Conservation (phyloP, 176 grass and related monocot genomes). For the Stipa capillata region DNA sequence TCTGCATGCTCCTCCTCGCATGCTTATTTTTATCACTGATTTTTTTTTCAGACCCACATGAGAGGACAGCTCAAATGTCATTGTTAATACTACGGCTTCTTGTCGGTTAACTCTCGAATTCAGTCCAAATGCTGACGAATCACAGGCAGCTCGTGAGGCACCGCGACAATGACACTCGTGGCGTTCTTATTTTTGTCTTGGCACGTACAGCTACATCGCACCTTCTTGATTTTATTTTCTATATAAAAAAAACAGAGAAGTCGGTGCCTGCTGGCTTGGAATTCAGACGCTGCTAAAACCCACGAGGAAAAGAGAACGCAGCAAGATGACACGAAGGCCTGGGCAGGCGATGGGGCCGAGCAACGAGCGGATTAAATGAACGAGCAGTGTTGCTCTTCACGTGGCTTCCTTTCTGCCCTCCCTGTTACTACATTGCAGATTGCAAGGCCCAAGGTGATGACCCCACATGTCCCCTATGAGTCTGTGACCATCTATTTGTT, state of each 20-base stretch:
- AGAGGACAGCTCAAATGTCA: conserved; percentile 25
- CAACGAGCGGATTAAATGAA: conserved; percentile 4
- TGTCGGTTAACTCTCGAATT: conserved; percentile 25
- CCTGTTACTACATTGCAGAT: not conserved
- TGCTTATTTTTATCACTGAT: not conserved
- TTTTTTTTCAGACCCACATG: not conserved
- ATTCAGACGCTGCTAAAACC: conserved; percentile 2
- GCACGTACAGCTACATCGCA: no score
- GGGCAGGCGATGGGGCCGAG: not conserved
- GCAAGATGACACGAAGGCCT: not conserved
- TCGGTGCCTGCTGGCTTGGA: conserved; percentile 36
- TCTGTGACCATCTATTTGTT: conserved; percentile 21
- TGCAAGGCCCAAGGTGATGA: conserved; percentile 14
- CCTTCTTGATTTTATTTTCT: no score
- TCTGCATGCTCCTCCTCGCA: not conserved
- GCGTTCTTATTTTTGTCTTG: conserved; percentile 3
- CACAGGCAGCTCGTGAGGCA: conserved; percentile 38
- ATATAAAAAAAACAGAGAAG: not conserved
- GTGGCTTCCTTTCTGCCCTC: conserved; percentile 27
- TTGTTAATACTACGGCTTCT: conserved; percentile 11
- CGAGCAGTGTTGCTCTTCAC: conserved; percentile 22
- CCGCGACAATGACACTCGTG: conserved; percentile 13
- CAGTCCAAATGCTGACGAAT: not conserved
- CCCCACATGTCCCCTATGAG: conserved; percentile 39
- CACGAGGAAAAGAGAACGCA: conserved; percentile 24